Base-by-base conservation (phyloP, 768 basidiomycete species). In the Kwoniella dejecticola region DNA sequence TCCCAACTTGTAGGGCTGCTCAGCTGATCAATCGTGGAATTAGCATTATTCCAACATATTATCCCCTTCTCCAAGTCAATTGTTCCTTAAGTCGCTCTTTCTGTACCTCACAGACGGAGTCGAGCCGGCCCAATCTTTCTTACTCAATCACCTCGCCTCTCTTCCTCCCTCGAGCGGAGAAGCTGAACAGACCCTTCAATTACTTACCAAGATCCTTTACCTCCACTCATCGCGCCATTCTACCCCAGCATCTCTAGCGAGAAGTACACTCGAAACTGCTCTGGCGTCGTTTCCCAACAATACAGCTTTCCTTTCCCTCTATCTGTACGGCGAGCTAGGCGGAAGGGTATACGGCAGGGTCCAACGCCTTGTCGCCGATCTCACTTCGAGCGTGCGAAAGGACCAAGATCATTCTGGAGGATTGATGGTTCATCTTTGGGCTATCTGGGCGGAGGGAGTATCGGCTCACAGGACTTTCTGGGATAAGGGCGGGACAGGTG, bases 261-360 rank as follows among this genome's bases (percentile, higher is more conserved):
- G 81, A 0, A 59, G 63, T 4, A 53, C 75, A 2, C 68, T 81
- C 21, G 80, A 81, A 52, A 56, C 64, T 3, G 79, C 77, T 3
- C 67, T 80, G 26, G 44, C 46, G 1, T 46, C 53, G 10, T 82
- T 76, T 60, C 79, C 79, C 19, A 74, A 75, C 68, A 81, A 81
- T 63, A 79, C 79, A 7, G 52, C 72, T 7, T 79, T 82, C 66
- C 71, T 79, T 5, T 61, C 65, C 6, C 62, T 81, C n/a, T 79
- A 76, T 60, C 71, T 79, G 7, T 64, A 58, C 41, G 78, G 77
- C 40, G 79, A 80, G 67, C 50, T 71, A 1, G 64, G 75, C 1
- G 76, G 73, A 33, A 62, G 75, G 44, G 75, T 80, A 10, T 76
- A 80, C 49, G 77, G 77, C 8, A 71, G 80, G 23, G 69, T 80